A percentile compares a stretch with the other conserved stretches of the same genome.
Conservation (phyloP, 768 basidiomycete species). For the Termitomyces sp. region DNA sequence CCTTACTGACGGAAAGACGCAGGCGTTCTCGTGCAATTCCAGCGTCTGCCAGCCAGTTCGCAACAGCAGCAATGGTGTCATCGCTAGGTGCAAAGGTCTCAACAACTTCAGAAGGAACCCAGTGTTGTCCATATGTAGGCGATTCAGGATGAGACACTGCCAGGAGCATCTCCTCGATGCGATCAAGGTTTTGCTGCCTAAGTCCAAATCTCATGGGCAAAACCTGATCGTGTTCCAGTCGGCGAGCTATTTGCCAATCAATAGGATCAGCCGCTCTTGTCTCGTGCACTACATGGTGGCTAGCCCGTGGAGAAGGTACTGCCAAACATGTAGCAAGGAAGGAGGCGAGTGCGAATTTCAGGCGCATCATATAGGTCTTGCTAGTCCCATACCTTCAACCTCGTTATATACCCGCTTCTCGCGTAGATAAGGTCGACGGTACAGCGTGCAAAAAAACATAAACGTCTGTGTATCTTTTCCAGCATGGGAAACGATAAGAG, state of each 20-base stretch:
- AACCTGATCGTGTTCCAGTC: slow-evolving; percentile 19
- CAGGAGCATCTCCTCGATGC: slow-evolving; percentile 39
- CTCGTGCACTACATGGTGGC: slow-evolving; percentile 25
- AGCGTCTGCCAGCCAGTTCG: slow-evolving; percentile 35
- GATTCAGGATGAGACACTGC: slow-evolving; percentile 49
- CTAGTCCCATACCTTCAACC: background rate
- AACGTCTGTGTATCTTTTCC: background rate
- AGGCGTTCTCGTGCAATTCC: slow-evolving; percentile 36
- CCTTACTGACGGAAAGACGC: slow-evolving; percentile 32
- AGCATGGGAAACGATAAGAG: background rate
- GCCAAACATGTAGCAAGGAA: slow-evolving; percentile 15
- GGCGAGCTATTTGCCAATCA: slow-evolving; percentile 19
- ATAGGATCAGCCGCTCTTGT: slow-evolving; percentile 22
- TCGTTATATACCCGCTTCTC: background rate
- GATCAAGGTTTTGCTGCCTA: slow-evolving; percentile 39
- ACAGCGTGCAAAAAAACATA: background rate
- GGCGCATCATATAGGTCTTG: slow-evolving; percentile 3
- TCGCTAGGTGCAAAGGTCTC: slow-evolving; percentile 39
- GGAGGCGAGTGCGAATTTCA: background rate
- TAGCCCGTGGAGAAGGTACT: slow-evolving; percentile 17
- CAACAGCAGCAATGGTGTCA: slow-evolving; percentile 37
- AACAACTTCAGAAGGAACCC: slow-evolving; percentile 36
- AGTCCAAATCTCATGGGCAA: slow-evolving; percentile 49
- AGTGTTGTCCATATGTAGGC: slow-evolving; percentile 45
- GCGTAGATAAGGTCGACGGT: background rate